Evolutionary conservation across 192 early-diverging fungal species (phyloP).

Genomic region (Umbelopsis isabellina): DNA sequence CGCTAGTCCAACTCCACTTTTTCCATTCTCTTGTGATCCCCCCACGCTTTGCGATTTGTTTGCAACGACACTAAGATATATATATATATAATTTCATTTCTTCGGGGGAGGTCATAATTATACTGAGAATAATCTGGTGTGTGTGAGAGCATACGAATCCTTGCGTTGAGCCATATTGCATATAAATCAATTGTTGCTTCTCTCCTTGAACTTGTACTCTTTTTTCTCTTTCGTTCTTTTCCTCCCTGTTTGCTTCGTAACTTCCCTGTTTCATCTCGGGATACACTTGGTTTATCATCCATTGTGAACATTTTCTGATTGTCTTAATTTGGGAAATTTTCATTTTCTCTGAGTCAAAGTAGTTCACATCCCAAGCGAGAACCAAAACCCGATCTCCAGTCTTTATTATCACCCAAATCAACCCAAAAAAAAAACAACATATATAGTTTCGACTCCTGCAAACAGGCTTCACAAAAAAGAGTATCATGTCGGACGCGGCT

Average conservation of each 20-base stretch:
- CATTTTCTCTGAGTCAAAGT: not conserved
- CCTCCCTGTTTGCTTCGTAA: not conserved
- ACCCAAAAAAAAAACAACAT: too few relatives aligned
- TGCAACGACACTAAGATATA: too few relatives aligned
- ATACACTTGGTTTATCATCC: too few relatives aligned
- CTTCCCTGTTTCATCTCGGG: not conserved
- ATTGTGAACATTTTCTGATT: not conserved
- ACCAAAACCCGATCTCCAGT: too few relatives aligned
- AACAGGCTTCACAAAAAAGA: not conserved
- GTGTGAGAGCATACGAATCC: too few relatives aligned
- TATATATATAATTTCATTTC: too few relatives aligned
- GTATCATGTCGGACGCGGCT: constrained; percentile 6
- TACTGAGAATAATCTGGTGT: not conserved
- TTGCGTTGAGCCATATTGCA: not conserved
- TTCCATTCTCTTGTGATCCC: not conserved
- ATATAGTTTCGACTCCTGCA: not conserved
- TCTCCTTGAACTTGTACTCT: not conserved
- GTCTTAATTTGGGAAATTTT: not conserved
- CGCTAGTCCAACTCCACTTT: not conserved
- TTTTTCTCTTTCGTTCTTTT: constrained; percentile 14
- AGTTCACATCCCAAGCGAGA: not conserved
- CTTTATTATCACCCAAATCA: too few relatives aligned
- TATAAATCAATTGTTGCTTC: not conserved
- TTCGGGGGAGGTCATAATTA: not conserved
- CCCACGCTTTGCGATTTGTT: too few relatives aligned